These are phyloP conservation scores for Cyberlindnera bimundalis DNA, from an alignment of 805 yeast species.

Conservation along the genomic window DNA sequence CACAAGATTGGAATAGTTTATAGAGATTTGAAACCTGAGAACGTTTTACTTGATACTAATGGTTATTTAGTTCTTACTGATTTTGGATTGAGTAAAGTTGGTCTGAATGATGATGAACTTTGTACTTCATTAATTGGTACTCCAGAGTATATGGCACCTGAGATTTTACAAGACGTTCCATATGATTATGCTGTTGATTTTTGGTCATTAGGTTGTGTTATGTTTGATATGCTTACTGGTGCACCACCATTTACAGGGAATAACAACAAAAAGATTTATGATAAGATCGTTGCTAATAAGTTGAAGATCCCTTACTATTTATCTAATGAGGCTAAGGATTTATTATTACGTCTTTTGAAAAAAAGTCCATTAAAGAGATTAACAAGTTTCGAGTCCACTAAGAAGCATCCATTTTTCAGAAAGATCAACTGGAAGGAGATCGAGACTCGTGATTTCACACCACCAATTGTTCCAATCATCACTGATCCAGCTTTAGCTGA, in stretches of 20 bases:
- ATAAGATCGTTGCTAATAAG: slow-evolving; percentile 68
- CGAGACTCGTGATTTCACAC: slow-evolving; percentile 43
- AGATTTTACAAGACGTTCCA: slow-evolving; percentile 70
- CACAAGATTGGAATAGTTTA: slow-evolving; percentile 94
- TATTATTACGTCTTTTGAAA: slow-evolving; percentile 59
- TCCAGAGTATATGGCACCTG: slow-evolving; percentile 89
- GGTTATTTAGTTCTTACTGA: slow-evolving; percentile 96
- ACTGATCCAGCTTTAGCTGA: slow-evolving; percentile 83
- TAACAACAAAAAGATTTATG: slow-evolving; percentile 70
- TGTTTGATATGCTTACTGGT: slow-evolving; percentile 78
- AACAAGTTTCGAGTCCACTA: slow-evolving; percentile 53
- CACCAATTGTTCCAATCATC: slow-evolving; percentile 81
- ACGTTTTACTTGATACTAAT: slow-evolving; percentile 86
- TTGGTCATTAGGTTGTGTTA: slow-evolving; percentile 87
- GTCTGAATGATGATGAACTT: slow-evolving; percentile 45
- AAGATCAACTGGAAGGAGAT: slow-evolving; percentile 67
- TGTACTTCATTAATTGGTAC: slow-evolving; percentile 83
- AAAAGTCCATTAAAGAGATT: slow-evolving; percentile 68
- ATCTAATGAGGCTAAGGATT: slow-evolving; percentile 76
- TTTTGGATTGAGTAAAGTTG: slow-evolving; percentile 91
- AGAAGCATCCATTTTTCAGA: slow-evolving; percentile 72
- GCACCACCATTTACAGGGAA: slow-evolving; percentile 87
- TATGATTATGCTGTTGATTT: slow-evolving; percentile 83
- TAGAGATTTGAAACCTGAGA: slow-evolving; percentile 95
- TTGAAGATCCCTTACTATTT: slow-evolving; percentile 70